These are phyloP conservation scores for Blakeslea trispora DNA, from an alignment of 371 early-diverging fungal genomes.

Conservation along the genomic window DNA sequence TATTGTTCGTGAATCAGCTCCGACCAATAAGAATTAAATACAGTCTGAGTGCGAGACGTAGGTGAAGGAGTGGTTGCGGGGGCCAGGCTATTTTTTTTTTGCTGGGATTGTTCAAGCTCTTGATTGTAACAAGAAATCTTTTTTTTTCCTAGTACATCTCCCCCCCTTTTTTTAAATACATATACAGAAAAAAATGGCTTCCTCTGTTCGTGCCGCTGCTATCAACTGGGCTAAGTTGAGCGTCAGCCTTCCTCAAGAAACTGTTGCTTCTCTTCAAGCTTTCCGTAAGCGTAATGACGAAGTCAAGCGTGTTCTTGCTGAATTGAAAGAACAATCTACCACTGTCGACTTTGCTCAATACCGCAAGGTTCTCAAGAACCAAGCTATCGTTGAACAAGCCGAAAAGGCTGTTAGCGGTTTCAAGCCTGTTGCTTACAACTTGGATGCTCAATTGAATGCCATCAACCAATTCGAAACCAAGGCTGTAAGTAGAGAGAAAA, in stretches of 20 bases:
- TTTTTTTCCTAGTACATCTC: slow-evolving; percentile 8
- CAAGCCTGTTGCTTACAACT: slow-evolving; percentile 84
- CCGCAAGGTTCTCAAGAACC: slow-evolving; percentile 86
- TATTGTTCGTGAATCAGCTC: no score
- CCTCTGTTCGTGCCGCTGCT: slow-evolving; percentile 60
- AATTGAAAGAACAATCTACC: slow-evolving; percentile 81
- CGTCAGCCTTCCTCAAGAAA: slow-evolving; percentile 86
- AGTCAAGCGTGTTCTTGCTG: slow-evolving; percentile 76
- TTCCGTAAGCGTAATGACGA: slow-evolving; percentile 97
- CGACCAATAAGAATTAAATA: no score
- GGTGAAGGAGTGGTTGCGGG: no score
- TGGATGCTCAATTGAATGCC: slow-evolving; percentile 83
- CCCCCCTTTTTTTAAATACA: neutral
- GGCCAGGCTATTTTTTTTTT: no score
- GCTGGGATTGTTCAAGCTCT: no score
- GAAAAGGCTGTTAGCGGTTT: slow-evolving; percentile 82
- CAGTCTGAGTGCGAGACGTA: no score
- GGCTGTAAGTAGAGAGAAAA: slow-evolving; percentile 68
- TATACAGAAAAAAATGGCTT: slow-evolving; percentile 26
- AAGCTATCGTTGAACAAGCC: slow-evolving; percentile 84
- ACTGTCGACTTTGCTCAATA: slow-evolving; percentile 89
- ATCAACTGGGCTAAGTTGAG: slow-evolving; percentile 91
- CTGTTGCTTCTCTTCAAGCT: slow-evolving; percentile 79
- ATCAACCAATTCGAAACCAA: slow-evolving; percentile 87
- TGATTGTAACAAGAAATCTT: neutral